These are phyloP conservation scores for Colletotrichum sp. DNA, from an alignment of 2,329 filamentous ascomycete species.

Conservation along the genomic window DNA sequence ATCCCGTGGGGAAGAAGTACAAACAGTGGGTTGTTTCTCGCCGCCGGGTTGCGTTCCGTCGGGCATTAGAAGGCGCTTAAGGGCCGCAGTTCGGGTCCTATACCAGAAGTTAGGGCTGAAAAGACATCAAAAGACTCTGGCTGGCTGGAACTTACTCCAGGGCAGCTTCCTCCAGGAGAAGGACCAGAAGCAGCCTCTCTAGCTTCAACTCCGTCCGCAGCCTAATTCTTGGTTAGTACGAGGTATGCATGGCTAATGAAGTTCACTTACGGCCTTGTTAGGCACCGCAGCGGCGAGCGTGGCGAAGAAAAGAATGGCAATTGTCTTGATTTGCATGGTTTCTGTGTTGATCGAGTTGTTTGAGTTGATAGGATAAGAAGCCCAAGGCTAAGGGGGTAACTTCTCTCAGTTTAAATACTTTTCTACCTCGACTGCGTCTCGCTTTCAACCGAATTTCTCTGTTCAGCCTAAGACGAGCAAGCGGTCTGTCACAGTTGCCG, in stretches of 20 bases:
- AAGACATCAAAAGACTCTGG: too few species aligned
- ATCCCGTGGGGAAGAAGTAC: not conserved
- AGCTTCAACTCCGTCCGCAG: not conserved
- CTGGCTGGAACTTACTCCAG: not conserved
- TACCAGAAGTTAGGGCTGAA: not conserved
- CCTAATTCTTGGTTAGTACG: not conserved
- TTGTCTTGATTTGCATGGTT: not conserved
- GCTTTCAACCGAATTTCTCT: not conserved
- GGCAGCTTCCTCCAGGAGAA: not conserved
- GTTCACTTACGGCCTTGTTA: not conserved
- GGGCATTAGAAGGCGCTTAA: not conserved
- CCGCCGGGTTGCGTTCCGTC: not conserved
- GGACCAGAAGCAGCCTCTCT: not conserved
- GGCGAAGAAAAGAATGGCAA: not conserved
- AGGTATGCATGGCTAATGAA: rapidly evolving
- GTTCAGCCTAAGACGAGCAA: not conserved
- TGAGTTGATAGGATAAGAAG: rapidly evolving
- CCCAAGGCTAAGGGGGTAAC: rapidly evolving
- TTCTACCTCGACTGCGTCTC: not conserved
- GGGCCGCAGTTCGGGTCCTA: not conserved
- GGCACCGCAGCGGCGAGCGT: not conserved
- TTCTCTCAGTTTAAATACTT: not conserved
- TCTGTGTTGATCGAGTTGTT: not conserved
- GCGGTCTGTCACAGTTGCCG: not conserved
- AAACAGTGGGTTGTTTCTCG: not conserved